Percentiles rank a stretch among this genome's conserved stretches.
These are phyloP conservation scores for Suillus subluteus DNA, from an alignment of 768 basidiomycete genomes.

Conservation along the genomic window DNA sequence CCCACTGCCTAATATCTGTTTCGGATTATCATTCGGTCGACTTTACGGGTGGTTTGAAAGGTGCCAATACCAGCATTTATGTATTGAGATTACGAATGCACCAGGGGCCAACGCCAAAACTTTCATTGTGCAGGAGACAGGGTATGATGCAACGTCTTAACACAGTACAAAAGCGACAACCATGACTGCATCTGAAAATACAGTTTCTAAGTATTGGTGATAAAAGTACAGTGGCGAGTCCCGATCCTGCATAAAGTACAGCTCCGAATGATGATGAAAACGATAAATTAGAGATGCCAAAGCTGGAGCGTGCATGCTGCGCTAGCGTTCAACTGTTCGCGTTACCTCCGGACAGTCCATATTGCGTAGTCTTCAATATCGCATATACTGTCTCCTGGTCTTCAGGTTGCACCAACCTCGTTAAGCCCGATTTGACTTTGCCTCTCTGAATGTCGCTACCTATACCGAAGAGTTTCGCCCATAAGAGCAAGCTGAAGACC, in stretches of 20 bases:
- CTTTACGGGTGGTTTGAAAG: not conserved
- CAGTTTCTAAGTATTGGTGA: not conserved
- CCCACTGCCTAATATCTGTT: not conserved
- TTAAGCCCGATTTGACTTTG: not conserved
- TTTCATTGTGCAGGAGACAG: not conserved
- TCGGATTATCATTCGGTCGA: not conserved
- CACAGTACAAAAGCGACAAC: not conserved
- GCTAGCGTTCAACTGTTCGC: not conserved
- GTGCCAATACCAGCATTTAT: not conserved
- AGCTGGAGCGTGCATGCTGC: not conserved
- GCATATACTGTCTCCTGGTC: not conserved
- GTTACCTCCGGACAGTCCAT: not conserved
- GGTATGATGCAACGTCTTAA: not conserved
- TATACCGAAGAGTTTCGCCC: slow-evolving; percentile 10
- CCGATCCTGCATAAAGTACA: not conserved
- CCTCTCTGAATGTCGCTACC: slow-evolving; percentile 13
- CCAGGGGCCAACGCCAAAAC: not conserved
- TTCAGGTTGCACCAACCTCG: not conserved
- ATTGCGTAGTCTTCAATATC: not conserved
- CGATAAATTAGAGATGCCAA: not conserved
- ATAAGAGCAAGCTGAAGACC: slow-evolving; percentile 1
- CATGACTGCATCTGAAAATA: not conserved
- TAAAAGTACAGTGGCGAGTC: not conserved
- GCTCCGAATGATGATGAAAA: not conserved
- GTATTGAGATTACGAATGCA: not conserved